Conservation (phyloP, 441 rosid genomes). For the Theobroma grandiflorum region DNA sequence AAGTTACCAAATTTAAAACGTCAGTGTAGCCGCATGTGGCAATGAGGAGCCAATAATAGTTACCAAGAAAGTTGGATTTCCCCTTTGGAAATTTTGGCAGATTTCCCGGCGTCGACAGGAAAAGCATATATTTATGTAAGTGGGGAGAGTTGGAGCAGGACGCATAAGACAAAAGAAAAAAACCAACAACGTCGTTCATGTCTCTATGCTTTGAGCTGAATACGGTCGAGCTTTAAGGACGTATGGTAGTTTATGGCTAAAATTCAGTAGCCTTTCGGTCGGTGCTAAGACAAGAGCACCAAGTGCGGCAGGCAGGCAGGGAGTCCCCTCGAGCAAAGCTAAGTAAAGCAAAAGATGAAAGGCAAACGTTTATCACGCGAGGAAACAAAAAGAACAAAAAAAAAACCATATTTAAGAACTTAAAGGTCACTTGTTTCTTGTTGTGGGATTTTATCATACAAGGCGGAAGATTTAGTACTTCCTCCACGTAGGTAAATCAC, state of each 20-base stretch:
- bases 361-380: conserved; percentile 6
- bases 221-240: not conserved
- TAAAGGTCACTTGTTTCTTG: not conserved
- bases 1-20: not conserved
- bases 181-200: not conserved
- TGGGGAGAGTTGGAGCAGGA: too few relatives aligned
- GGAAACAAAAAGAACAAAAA: not conserved
- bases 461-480: not conserved
- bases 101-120: not conserved
- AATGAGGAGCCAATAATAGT: not conserved
- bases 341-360: not conserved
- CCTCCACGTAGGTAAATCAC: not conserved
- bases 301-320: not conserved
- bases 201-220: not conserved
- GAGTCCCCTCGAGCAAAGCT: not conserved
- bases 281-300: not conserved
- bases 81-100: not conserved
- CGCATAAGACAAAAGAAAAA: not conserved
- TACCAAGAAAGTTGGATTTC: conserved; percentile 4
- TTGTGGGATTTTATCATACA: not conserved
- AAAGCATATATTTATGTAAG: not conserved
- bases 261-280: not conserved
- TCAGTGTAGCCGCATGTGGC: not conserved
- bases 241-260: not conserved
- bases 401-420: not conserved